A percentile compares a stretch with the other conserved stretches of the same genome.
Evolutionary conservation across 139 green algal species (phyloP).

Genomic region (Volvox reticuliferus): DNA sequence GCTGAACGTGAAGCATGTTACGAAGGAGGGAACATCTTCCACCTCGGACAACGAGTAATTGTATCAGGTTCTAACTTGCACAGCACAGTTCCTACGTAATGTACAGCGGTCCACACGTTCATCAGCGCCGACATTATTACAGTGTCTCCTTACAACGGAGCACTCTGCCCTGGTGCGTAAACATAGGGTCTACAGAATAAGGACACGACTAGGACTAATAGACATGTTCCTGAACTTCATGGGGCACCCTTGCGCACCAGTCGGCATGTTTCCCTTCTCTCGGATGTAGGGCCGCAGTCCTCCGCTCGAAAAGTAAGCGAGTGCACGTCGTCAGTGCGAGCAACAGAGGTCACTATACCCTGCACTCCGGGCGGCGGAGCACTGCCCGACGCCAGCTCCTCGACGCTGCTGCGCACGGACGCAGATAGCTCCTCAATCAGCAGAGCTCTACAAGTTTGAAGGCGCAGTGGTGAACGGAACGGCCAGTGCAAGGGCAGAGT

Average conservation of each 20-base stretch:
- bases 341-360: constrained; percentile 3
- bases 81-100: too few species aligned
- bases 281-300: neutral
- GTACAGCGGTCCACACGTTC: too few species aligned
- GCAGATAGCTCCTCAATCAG: constrained; percentile 74
- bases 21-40: too few species aligned
- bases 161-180: too few species aligned
- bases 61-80: too few species aligned
- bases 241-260: neutral
- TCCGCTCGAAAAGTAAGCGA: constrained; percentile 43
- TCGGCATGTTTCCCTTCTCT: constrained; percentile 10
- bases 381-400: constrained; percentile 45
- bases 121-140: too few species aligned
- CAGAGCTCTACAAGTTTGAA: constrained; percentile 39
- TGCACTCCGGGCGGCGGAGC: neutral
- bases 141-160: too few species aligned
- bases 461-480: neutral
- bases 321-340: constrained; percentile 47
- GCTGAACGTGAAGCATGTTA: too few species aligned
- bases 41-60: too few species aligned
- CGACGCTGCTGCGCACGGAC: constrained; percentile 53
- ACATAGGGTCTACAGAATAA: too few species aligned
- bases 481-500: neutral
- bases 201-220: too few species aligned
- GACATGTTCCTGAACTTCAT: too few species aligned